Evolutionary conservation across 2,329 filamentous ascomycete genomes (phyloP).

Genomic region (Trichoderma asperellum): DNA sequence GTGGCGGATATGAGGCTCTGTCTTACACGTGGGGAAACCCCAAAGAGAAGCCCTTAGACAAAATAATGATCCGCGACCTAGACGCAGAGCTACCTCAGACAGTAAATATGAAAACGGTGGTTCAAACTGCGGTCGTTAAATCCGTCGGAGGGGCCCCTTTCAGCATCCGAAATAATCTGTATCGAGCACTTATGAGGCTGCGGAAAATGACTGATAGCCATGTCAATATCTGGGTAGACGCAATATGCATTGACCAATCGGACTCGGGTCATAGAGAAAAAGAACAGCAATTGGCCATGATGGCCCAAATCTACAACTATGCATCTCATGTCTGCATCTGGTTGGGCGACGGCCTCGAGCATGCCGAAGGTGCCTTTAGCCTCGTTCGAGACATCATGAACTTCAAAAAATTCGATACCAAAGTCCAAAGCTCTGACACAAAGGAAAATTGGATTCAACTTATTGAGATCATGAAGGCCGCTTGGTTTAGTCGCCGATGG

Average conservation of each 20-base stretch:
- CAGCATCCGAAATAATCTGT: background rate
- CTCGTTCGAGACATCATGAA: conserved; percentile 2
- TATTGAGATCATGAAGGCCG: conserved; percentile 26
- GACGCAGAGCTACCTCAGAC: background rate
- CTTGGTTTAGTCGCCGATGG: conserved; percentile 31
- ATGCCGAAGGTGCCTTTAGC: background rate
- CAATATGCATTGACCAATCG: conserved; percentile 32
- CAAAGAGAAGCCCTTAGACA: background rate
- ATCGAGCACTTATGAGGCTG: background rate
- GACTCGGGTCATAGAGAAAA: background rate
- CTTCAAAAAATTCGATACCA: background rate
- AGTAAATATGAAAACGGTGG: background rate
- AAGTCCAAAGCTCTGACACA: background rate
- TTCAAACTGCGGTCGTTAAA: background rate
- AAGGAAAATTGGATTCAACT: conserved; percentile 4
- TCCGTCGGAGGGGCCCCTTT: background rate
- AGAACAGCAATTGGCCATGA: background rate
- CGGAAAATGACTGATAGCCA: background rate
- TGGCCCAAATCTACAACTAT: conserved; percentile 4
- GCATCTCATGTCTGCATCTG: conserved; percentile 12
- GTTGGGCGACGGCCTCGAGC: background rate
- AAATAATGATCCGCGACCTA: conserved; percentile 11
- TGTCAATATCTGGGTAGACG: conserved; percentile 29
- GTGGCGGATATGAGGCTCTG: background rate
- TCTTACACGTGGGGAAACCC: conserved; percentile 11